These are phyloP conservation scores for Primulina eburnea DNA, from an alignment of 257 asterid genomes.

Conservation along the genomic window DNA sequence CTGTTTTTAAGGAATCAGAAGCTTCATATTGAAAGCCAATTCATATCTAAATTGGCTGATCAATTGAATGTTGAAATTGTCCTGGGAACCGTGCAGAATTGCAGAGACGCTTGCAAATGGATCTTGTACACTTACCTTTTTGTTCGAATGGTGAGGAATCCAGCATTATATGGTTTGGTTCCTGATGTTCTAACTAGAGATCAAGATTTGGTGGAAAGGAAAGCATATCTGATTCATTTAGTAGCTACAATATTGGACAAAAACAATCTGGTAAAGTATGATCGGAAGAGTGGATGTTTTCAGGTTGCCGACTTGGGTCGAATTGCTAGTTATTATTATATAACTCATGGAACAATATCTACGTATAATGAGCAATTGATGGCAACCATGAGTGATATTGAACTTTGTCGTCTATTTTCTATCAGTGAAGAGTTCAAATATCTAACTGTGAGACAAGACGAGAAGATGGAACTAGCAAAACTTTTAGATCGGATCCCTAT, in stretches of 20 bases:
- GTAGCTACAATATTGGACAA: conserved; percentile 9
- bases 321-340: conserved; percentile 11
- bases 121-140: conserved; percentile 9
- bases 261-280: conserved; percentile 14
- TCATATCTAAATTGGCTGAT: conserved; percentile 1
- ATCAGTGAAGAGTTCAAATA: conserved; percentile 19
- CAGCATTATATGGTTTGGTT: conserved; percentile 11
- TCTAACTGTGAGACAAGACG: conserved; percentile 17
- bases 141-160: conserved; percentile 15
- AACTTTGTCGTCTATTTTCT: conserved; percentile 13
- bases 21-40: conserved; percentile 15
- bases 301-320: conserved; percentile 18
- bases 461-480: conserved; percentile 16
- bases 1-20: conserved; percentile 13
- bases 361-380: conserved; percentile 18
- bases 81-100: conserved; percentile 15
- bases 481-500: conserved; percentile 5
- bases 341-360: conserved; percentile 9
- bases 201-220: conserved; percentile 12
- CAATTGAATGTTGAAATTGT: conserved; percentile 11
- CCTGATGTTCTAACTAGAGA: conserved; percentile 3
- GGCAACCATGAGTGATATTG: conserved; percentile 15
- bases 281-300: conserved; percentile 15
- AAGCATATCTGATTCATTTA: conserved; percentile 14
- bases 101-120: conserved; percentile 17